Evolutionary conservation across 1,284 basidiomycete species (phyloP).

Genomic region (Tranzscheliella williamsii): DNA sequence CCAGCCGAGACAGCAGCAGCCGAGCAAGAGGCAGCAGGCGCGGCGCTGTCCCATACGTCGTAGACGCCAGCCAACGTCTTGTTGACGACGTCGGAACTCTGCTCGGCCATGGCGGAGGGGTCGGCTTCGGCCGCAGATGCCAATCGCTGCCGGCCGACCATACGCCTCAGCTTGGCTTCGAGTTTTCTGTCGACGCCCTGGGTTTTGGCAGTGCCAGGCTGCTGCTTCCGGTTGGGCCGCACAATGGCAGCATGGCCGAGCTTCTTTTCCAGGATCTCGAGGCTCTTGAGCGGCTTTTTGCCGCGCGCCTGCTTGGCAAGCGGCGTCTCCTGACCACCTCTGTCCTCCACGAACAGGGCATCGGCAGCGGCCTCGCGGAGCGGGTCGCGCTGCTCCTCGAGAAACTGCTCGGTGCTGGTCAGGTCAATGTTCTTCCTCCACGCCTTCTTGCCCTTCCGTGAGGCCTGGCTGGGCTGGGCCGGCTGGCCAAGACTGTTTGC

Average conservation of each 20-base stretch:
- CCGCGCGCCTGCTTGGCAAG: constrained; percentile 45
- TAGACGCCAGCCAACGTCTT: constrained; percentile 12
- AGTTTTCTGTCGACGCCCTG: constrained; percentile 40
- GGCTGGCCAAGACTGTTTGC: too few species aligned
- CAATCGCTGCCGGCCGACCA: constrained; percentile 25
- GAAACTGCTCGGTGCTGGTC: constrained; percentile 36
- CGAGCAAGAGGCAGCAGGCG: neutral
- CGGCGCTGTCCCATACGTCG: constrained; percentile 22
- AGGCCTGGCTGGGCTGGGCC: constrained; percentile 67
- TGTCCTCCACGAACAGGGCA: constrained; percentile 29
- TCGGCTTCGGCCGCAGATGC: constrained; percentile 7
- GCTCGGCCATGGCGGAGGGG: constrained; percentile 5
- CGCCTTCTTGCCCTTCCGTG: constrained; percentile 83
- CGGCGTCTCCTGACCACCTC: constrained; percentile 63
- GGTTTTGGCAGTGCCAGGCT: constrained; percentile 6
- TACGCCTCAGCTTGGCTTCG: constrained; percentile 30
- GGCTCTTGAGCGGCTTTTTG: constrained; percentile 70
- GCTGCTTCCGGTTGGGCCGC: constrained; percentile 66
- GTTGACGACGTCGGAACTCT: constrained; percentile 13
- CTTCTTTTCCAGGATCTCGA: constrained; percentile 79
- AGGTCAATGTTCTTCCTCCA: constrained; percentile 78
- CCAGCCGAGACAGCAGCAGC: neutral
- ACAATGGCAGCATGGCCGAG: constrained; percentile 68
- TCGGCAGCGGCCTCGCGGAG: constrained; percentile 23
- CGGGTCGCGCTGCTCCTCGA: constrained; percentile 45